Base-by-base conservation (phyloP, 2,329 filamentous ascomycete genomes). In the Aureobasidium sp. region DNA sequence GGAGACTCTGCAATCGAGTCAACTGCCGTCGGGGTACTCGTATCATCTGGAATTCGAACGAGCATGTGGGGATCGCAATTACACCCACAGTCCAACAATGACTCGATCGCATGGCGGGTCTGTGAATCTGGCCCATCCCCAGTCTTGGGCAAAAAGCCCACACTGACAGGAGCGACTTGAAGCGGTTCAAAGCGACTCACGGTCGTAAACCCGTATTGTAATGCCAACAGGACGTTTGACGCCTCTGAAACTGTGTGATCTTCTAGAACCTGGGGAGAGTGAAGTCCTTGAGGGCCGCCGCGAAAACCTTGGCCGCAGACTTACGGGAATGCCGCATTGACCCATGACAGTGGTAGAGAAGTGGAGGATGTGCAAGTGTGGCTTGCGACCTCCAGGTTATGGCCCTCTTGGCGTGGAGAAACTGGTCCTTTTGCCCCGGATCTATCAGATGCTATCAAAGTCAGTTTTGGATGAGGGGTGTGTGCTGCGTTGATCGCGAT, bases 381-480 rank as follows among this genome's bases (percentile, higher is more conserved):
- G 55, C 55, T 58, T 49, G 43, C 35, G 43, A n/a, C 17, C 53
- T 58, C 55, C 55, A 58, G 55, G 19, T 58, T 58, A 57, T 46
- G 53, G 40, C 55, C 21, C 8, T 3, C 55, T 49, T 57, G 53
- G 53, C 53, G 53, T 46, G 53, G 53, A 57, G 53, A 57, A 57
- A n/a, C 11, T 19, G 40, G 40, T 25, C 21, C 37, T 40, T 25
- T 19, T 46, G 53, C 43, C 54, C 55, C 55, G 43, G 55, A 58
- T 58, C 55, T 46, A 40, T 58, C n/a, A 49, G 35, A 58, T 58
- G 33, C 31, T 40, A 58, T 35, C 27, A 57, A 57, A 57, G 53
- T 40, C 53, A 57, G 29, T 57, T 46, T 46, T 29, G 29, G 5
- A 57, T 45, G 40, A 57, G 40, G 37, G 51, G 27, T 27, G 40